These are phyloP conservation scores for Tephrocybe rancida DNA, from an alignment of 768 basidiomycete species.

Conservation along the genomic window DNA sequence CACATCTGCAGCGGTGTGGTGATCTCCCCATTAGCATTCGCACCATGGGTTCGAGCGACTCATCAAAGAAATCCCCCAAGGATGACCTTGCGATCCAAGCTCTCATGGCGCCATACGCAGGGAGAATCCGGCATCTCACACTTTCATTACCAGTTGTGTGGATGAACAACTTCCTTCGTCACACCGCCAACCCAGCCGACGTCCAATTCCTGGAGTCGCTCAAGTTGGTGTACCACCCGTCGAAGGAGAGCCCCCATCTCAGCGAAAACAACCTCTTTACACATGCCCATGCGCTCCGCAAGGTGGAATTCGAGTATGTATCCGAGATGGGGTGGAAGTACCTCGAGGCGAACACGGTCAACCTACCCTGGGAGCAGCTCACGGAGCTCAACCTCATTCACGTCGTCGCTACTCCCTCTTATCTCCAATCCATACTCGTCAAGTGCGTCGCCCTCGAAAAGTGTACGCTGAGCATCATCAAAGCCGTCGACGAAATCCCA, in stretches of 20 bases:
- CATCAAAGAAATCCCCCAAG: background rate
- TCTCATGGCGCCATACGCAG: slow-evolving; percentile 2
- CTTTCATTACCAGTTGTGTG: slow-evolving; percentile 12
- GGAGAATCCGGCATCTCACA: slow-evolving; percentile 10
- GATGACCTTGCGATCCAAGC: background rate
- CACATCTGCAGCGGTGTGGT: slow-evolving; percentile 4
- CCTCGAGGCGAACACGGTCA: background rate
- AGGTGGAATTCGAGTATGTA: slow-evolving; percentile 6
- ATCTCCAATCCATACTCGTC: slow-evolving; percentile 3
- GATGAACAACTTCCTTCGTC: slow-evolving; percentile 4
- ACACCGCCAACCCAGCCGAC: background rate
- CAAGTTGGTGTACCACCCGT: slow-evolving; percentile 3
- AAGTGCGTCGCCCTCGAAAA: slow-evolving; percentile 4
- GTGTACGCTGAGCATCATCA: slow-evolving; percentile 7
- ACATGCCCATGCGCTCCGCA: slow-evolving; percentile 2
- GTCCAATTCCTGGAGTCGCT: slow-evolving; percentile 9
- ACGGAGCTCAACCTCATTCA: slow-evolving; percentile 11
- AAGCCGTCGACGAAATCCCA: background rate
- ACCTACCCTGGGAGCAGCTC: slow-evolving; percentile 14
- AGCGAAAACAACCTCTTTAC: background rate
- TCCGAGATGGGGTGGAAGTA: slow-evolving; percentile 2
- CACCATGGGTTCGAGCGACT: background rate
- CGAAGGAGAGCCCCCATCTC: background rate
- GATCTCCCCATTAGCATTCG: background rate
- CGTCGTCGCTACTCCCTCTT: background rate